phyloP scores from a whole-genome alignment of 495 filamentous ascomycete genomes.

The Paragyromitra xinjiangensis region DNA sequence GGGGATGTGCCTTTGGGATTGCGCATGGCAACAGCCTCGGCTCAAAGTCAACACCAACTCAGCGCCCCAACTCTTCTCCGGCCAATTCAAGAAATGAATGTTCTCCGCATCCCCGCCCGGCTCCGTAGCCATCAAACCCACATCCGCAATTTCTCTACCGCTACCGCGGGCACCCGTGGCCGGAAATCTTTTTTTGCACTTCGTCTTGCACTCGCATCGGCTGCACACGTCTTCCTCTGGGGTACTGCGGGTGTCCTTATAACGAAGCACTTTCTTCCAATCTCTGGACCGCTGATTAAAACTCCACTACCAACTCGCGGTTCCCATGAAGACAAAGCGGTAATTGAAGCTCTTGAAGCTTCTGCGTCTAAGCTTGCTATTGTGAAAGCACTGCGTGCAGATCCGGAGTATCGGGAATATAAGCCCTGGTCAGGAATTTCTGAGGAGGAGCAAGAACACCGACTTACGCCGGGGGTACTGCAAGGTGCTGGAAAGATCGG shows the following conservation, averaged over 20 bases:
- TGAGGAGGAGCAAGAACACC: constrained; percentile 33
- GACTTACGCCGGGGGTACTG: constrained; percentile 35
- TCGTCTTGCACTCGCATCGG: constrained; percentile 26
- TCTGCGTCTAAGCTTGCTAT: constrained; percentile 32
- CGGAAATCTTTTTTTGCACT: constrained; percentile 15
- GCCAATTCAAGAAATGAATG: constrained; percentile 27
- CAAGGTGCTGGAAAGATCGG: constrained; percentile 43
- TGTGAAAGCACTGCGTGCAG: constrained; percentile 35
- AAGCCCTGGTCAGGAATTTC: constrained; percentile 35
- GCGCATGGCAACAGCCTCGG: constrained; percentile 40
- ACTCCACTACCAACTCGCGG: constrained; percentile 8
- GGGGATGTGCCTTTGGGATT: not conserved
- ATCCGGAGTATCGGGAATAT: constrained; percentile 42
- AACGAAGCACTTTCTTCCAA: constrained; percentile 34
- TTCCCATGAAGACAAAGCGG: constrained; percentile 16
- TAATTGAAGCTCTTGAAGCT: constrained; percentile 24
- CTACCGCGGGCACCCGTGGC: not conserved
- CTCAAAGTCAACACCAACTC: constrained; percentile 17
- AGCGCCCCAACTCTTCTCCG: not conserved
- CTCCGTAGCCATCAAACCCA: constrained; percentile 10
- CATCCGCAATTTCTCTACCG: constrained; percentile 6
- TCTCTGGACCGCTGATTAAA: constrained; percentile 40
- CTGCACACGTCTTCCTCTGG: constrained; percentile 40
- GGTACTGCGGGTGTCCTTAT: constrained; percentile 34
- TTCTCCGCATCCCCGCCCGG: constrained; percentile 28